phyloP scores from a whole-genome alignment of 306 rosid genomes.

The Rosa multiflora region DNA sequence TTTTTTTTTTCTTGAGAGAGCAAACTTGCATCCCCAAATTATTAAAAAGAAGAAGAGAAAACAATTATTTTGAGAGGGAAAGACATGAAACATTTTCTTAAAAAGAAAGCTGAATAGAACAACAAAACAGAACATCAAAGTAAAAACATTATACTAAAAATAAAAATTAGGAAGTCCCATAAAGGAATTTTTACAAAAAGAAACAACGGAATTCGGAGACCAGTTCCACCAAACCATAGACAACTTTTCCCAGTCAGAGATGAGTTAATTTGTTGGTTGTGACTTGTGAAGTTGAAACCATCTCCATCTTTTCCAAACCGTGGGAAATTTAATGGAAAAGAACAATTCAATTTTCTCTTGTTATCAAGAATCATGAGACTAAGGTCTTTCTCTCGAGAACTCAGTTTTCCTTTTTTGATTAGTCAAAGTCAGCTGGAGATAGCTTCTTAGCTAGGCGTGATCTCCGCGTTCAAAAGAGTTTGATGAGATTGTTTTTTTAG shows the following conservation, averaged over 20 bases:
- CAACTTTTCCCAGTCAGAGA: background rate
- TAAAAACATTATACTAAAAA: too few relatives aligned
- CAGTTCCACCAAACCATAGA: background rate
- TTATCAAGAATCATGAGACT: background rate
- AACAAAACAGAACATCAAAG: background rate
- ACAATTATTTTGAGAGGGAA: too few relatives aligned
- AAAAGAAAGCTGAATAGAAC: too few relatives aligned
- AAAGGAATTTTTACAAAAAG: background rate
- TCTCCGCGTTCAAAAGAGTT: background rate
- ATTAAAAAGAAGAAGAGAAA: too few relatives aligned
- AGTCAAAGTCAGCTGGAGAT: conserved; percentile 6
- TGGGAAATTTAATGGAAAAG: conserved; percentile 4
- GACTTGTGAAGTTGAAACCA: background rate
- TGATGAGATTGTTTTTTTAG: background rate
- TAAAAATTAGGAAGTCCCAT: too few relatives aligned
- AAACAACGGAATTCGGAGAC: background rate
- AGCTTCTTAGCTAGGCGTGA: background rate
- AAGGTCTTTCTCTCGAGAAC: background rate
- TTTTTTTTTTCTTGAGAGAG: too few relatives aligned
- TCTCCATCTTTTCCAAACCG: background rate
- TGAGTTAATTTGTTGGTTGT: background rate
- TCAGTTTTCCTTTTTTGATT: background rate
- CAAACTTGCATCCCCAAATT: too few relatives aligned
- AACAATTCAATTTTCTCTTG: background rate
- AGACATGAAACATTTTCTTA: too few relatives aligned